Percentiles rank a stretch among this genome's conserved stretches.
phyloP scores from a whole-genome alignment of 2,329 filamentous ascomycete species.

The Beauveria rudraprayagi region DNA sequence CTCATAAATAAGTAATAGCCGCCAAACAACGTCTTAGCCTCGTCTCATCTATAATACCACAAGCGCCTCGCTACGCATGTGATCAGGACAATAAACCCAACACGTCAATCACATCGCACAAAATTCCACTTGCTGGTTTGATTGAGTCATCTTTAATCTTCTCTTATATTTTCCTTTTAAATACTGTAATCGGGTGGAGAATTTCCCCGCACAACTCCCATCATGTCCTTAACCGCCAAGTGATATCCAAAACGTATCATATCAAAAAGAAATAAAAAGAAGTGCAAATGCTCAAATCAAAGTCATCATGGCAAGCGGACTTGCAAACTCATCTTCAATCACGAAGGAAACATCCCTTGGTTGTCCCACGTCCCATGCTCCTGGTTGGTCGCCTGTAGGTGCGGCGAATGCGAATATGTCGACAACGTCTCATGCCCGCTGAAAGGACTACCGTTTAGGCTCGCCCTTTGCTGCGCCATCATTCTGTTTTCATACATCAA shows the following conservation, averaged over 20 bases:
- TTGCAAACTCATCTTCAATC: background rate
- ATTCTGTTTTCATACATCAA: slow-evolving; percentile 24
- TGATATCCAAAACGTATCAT: background rate
- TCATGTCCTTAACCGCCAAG: background rate
- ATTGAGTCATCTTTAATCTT: too few relatives aligned
- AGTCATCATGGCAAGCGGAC: background rate
- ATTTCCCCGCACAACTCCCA: too few relatives aligned
- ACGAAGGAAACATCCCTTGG: slow-evolving; percentile 8
- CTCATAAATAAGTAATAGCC: too few relatives aligned
- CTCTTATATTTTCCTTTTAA: too few relatives aligned
- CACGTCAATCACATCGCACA: too few relatives aligned
- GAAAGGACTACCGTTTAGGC: slow-evolving; percentile 28
- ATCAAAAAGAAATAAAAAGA: background rate
- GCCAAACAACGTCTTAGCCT: background rate
- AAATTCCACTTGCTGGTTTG: too few relatives aligned
- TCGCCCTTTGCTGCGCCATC: slow-evolving; percentile 21
- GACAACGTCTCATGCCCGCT: slow-evolving; percentile 28
- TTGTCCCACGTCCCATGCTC: slow-evolving; percentile 19
- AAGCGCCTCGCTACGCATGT: too few relatives aligned
- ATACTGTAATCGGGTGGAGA: too few relatives aligned
- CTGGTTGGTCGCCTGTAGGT: slow-evolving; percentile 19
- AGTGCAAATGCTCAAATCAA: background rate
- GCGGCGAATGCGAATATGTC: slow-evolving; percentile 28
- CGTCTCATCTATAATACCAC: background rate
- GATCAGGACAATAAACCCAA: background rate